Conservation (phyloP, 73 alveolate genomes). For the Paramecium sonneborni region DNA sequence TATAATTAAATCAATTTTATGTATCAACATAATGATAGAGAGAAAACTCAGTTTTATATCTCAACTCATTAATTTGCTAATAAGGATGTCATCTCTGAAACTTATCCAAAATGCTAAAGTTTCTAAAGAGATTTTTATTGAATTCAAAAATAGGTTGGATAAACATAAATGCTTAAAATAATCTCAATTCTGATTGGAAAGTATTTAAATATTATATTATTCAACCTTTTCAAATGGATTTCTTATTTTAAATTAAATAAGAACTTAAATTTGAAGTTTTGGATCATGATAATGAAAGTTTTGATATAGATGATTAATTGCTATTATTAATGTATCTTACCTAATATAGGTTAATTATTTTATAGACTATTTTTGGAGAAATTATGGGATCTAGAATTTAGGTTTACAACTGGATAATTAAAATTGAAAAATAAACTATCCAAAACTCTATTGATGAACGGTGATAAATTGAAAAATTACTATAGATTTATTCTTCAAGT, state of each 20-base stretch:
- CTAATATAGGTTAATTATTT: too few relatives aligned
- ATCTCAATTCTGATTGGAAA: constrained; percentile 79
- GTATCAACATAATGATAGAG: constrained; percentile 22
- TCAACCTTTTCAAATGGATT: constrained; percentile 74
- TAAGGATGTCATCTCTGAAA: constrained; percentile 72
- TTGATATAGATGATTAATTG: constrained; percentile 71
- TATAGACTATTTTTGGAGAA: constrained; percentile 79
- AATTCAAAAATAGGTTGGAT: constrained; percentile 55
- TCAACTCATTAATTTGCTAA: constrained; percentile 72
- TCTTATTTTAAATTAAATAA: constrained; percentile 84
- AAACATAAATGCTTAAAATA: constrained; percentile 74
- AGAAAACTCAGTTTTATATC: constrained; percentile 73
- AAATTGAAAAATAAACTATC: constrained; percentile 56
- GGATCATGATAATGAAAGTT: constrained; percentile 70
- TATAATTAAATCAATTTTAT: background rate
- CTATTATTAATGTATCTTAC: constrained; percentile 53
- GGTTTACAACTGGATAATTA: constrained; percentile 66
- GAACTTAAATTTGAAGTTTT: constrained; percentile 68
- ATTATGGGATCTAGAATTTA: constrained; percentile 75
- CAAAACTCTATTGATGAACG: constrained; percentile 73
- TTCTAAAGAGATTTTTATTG: background rate
- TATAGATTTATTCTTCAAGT: constrained; percentile 60
- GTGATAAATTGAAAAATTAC: constrained; percentile 66
- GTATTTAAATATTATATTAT: background rate
- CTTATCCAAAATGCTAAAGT: constrained; percentile 75